These are phyloP conservation scores for Quercus aquifolioides DNA, from an alignment of 306 rosid species.

Conservation along the genomic window DNA sequence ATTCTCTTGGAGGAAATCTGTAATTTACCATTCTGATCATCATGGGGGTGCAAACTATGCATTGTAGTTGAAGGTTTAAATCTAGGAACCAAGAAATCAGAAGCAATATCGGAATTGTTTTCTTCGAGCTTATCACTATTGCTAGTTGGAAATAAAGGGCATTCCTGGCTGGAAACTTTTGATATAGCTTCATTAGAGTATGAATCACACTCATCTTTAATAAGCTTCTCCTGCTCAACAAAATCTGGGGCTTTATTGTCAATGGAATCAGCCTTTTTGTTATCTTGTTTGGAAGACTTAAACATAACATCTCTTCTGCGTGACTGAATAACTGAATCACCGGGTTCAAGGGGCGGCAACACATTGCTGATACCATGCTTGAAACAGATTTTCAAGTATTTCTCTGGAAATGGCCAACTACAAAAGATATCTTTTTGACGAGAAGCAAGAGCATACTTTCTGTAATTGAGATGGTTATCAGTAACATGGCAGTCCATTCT, in stretches of 20 bases:
- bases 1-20: constrained; percentile 10
- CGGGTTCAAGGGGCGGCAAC: constrained; percentile 46
- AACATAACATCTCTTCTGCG: constrained; percentile 20
- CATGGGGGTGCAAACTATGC: constrained; percentile 6
- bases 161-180: constrained; percentile 21
- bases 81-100: constrained; percentile 16
- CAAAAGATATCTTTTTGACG: constrained; percentile 36
- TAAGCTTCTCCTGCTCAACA: constrained; percentile 5
- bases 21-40: neutral
- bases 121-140: constrained; percentile 22
- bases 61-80: constrained; percentile 14
- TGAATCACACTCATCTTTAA: constrained; percentile 16
- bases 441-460: constrained; percentile 47
- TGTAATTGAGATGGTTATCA: constrained; percentile 21
- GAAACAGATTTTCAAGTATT: constrained; percentile 44
- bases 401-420: constrained; percentile 61
- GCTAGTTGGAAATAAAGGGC: constrained; percentile 18
- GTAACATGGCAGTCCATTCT: neutral
- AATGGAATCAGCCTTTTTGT: constrained; percentile 12
- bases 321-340: constrained; percentile 17
- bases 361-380: constrained; percentile 42
- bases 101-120: constrained; percentile 16
- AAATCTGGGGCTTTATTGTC: constrained; percentile 4
- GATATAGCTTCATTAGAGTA: constrained; percentile 21
- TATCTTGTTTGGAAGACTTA: constrained; percentile 13